Evolutionary conservation across 2,329 filamentous ascomycete species (phyloP).

Genomic region (Diaporthe amygdali): DNA sequence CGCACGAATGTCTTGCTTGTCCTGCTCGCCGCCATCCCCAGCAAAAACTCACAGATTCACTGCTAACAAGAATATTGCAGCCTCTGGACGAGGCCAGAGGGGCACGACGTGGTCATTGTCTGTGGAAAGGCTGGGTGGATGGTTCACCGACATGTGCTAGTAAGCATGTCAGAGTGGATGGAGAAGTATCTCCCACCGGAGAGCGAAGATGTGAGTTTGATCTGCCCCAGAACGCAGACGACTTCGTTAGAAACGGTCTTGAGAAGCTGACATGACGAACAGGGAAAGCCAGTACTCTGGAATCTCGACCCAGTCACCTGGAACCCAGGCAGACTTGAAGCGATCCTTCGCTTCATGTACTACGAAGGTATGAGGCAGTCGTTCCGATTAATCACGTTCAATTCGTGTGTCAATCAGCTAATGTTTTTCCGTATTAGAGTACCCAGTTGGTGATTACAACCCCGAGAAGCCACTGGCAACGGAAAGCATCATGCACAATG

Average conservation of each 20-base stretch:
- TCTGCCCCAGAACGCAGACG: neutral
- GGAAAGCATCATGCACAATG: conserved; percentile 28
- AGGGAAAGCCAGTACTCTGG: conserved; percentile 11
- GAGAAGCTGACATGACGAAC: neutral
- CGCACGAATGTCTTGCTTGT: neutral
- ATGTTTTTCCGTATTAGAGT: conserved; percentile 24
- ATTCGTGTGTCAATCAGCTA: neutral
- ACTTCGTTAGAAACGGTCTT: too few relatives aligned
- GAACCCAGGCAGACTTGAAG: conserved; percentile 26
- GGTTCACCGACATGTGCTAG: conserved; percentile 22
- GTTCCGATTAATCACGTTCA: too few relatives aligned
- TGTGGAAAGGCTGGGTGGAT: neutral
- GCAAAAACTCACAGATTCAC: too few relatives aligned
- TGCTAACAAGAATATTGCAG: neutral
- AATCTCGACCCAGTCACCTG: conserved; percentile 27
- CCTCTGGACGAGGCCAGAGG: neutral
- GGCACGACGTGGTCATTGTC: conserved; percentile 9
- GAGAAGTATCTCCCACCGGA: conserved; percentile 14
- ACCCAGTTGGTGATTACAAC: conserved; percentile 25
- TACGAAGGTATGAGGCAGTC: conserved; percentile 21
- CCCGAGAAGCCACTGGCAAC: conserved; percentile 25
- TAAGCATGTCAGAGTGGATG: conserved; percentile 21
- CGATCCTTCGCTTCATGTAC: conserved; percentile 36
- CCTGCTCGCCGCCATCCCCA: neutral
- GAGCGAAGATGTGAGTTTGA: conserved; percentile 16